Conservation (phyloP, 108 stramenopile genomes). For the Nitzschia palea region DNA sequence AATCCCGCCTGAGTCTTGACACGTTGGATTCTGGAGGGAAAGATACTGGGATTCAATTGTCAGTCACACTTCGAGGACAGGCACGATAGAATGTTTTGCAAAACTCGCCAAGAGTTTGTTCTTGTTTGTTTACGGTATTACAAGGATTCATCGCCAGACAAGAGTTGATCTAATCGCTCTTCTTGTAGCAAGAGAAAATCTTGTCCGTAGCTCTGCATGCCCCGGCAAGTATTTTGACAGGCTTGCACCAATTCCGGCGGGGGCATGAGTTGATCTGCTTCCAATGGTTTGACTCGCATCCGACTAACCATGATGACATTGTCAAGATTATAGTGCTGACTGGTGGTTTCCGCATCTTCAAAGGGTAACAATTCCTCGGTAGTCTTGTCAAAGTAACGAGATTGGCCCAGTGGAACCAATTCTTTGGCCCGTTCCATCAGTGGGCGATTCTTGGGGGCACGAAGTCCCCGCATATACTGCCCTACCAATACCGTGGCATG, state of each 20-base stretch:
- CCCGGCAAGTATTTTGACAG: neutral
- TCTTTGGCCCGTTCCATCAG: slow-evolving; percentile 3
- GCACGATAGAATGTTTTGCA: too few relatives aligned
- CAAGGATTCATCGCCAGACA: neutral
- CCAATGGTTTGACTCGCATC: slow-evolving; percentile 26
- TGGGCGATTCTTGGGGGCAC: slow-evolving; percentile 15
- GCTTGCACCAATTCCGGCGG: slow-evolving; percentile 13
- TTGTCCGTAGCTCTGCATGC: slow-evolving; percentile 8
- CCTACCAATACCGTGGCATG: slow-evolving; percentile 26
- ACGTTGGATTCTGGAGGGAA: too few relatives aligned
- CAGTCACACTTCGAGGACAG: too few relatives aligned
- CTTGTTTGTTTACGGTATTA: too few relatives aligned
- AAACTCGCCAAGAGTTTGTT: too few relatives aligned
- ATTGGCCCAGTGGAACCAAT: slow-evolving; percentile 16
- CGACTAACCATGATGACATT: slow-evolving; percentile 22
- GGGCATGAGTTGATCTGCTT: slow-evolving; percentile 13
- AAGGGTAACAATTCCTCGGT: neutral
- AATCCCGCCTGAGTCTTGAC: too few relatives aligned
- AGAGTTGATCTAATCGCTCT: slow-evolving; percentile 13
- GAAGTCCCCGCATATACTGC: slow-evolving; percentile 20
- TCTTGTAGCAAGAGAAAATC: slow-evolving; percentile 1
- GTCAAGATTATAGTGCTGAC: neutral
- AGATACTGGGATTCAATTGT: too few relatives aligned
- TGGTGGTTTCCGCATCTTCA: neutral
- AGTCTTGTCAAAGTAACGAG: slow-evolving; percentile 20